These are phyloP conservation scores for Thelonectria blattea DNA, from an alignment of 2,329 filamentous ascomycete species.

Conservation along the genomic window DNA sequence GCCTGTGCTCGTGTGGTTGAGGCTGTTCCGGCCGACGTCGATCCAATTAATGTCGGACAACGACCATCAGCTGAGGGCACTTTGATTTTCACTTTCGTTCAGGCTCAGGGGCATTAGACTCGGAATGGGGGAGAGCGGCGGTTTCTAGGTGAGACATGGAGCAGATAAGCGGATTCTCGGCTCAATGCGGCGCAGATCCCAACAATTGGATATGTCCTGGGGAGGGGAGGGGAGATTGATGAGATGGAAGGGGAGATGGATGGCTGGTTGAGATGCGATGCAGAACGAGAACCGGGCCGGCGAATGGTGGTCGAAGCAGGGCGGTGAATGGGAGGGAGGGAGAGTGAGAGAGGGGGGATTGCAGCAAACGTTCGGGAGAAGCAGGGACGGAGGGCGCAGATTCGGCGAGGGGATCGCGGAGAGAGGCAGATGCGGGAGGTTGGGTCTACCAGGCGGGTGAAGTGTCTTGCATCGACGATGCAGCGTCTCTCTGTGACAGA, in stretches of 20 bases:
- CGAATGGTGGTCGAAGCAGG: not conserved
- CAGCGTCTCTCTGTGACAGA: not conserved
- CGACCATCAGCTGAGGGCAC: slow-evolving; percentile 7
- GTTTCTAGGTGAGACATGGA: not conserved
- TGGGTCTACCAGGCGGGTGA: not conserved
- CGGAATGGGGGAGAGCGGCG: not conserved
- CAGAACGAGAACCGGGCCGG: too few relatives aligned
- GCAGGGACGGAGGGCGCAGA: slow-evolving; percentile 23
- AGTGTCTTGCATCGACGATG: slow-evolving; percentile 7
- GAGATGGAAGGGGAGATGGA: too few relatives aligned
- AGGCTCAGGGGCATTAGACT: not conserved
- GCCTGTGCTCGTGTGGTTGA: slow-evolving; percentile 10
- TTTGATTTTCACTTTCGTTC: not conserved
- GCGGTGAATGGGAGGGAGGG: slow-evolving; percentile 31
- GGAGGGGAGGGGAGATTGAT: too few relatives aligned
- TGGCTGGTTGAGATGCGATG: too few relatives aligned
- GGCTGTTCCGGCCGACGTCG: not conserved
- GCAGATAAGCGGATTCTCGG: not conserved
- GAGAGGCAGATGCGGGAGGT: not conserved
- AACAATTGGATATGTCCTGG: too few relatives aligned
- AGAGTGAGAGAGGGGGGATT: not conserved
- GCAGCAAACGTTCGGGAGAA: slow-evolving; percentile 33
- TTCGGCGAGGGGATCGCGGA: slow-evolving; percentile 1
- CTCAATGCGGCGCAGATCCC: not conserved
- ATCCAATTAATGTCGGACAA: slow-evolving; percentile 1